These are phyloP conservation scores for Phytopythium vexans DNA, from an alignment of 352 stramenopile genomes.

Conservation along the genomic window DNA sequence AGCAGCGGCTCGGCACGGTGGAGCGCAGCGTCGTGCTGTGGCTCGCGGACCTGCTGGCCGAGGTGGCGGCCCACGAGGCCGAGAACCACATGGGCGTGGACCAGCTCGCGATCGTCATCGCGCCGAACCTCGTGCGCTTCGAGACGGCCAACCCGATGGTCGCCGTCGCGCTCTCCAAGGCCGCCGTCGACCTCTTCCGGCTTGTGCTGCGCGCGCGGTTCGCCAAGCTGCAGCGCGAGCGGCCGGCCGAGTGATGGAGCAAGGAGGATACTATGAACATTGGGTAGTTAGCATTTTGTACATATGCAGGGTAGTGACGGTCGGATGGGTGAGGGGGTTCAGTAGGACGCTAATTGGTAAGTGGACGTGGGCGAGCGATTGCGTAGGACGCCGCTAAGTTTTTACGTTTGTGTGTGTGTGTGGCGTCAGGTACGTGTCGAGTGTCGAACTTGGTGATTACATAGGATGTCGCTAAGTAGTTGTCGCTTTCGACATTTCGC, in stretches of 20 bases:
- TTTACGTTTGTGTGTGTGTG: too few species aligned
- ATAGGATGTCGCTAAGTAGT: too few species aligned
- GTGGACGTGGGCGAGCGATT: too few species aligned
- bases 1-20: slow-evolving; percentile 44
- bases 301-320: too few species aligned
- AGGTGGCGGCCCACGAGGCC: slow-evolving; percentile 64
- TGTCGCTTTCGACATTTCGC: too few species aligned
- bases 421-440: too few species aligned
- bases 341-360: too few species aligned
- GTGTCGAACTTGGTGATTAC: too few species aligned
- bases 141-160: slow-evolving; percentile 84
- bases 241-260: background rate
- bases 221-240: slow-evolving; percentile 16
- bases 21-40: slow-evolving; percentile 71
- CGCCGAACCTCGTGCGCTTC: slow-evolving; percentile 86
- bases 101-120: slow-evolving; percentile 88
- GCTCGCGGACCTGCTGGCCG: slow-evolving; percentile 78
- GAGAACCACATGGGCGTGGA: slow-evolving; percentile 89
- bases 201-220: slow-evolving; percentile 41
- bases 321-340: too few species aligned
- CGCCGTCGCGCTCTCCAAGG: slow-evolving; percentile 82
- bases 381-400: too few species aligned
- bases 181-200: slow-evolving; percentile 75
- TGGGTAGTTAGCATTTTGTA: too few species aligned
- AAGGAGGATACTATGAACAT: too few species aligned